Evolutionary conservation across 2,329 filamentous ascomycete species (phyloP).

Genomic region (Xylaria sp.): DNA sequence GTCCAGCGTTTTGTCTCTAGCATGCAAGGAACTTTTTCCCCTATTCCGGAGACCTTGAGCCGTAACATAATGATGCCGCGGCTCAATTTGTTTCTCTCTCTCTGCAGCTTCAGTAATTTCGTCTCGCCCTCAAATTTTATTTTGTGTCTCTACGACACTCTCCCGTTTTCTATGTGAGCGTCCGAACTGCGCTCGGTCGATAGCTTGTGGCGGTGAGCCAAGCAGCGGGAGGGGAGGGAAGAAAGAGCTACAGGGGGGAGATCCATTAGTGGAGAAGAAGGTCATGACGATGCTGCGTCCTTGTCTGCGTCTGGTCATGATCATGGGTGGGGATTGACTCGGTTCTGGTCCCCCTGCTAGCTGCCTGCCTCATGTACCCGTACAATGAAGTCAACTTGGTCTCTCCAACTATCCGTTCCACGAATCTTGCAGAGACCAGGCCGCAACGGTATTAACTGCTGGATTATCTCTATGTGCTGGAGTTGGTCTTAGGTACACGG

Average conservation of each 20-base stretch:
- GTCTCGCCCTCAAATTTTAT: not conserved
- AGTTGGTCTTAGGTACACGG: constrained; percentile 1
- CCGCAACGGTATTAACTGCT: constrained; percentile 20
- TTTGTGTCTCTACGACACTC: not conserved
- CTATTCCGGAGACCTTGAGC: constrained; percentile 5
- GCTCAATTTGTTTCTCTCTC: not conserved
- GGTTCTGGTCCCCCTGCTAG: constrained; percentile 27
- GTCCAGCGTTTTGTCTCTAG: too few relatives aligned
- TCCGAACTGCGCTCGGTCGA: not conserved
- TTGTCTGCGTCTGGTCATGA: constrained; percentile 20
- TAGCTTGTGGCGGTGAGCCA: constrained; percentile 30
- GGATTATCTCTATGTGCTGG: constrained; percentile 29
- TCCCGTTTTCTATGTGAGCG: not conserved
- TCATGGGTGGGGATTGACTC: constrained; percentile 24
- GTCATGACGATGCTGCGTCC: constrained; percentile 22
- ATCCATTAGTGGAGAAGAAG: constrained; percentile 21
- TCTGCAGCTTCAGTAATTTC: not conserved
- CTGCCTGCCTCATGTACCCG: constrained; percentile 20
- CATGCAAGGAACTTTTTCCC: constrained; percentile 35
- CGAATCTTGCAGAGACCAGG: constrained; percentile 1
- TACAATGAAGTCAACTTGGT: constrained; percentile 17
- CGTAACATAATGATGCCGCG: constrained; percentile 2
- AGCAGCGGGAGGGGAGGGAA: constrained; percentile 1
- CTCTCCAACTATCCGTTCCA: constrained; percentile 1
- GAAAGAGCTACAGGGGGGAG: constrained; percentile 13